Evolutionary conservation across 306 rosid genomes (phyloP), one percentile per base, ranked within the genome.

Genomic region (Dalbergia cochinchinensis): DNA sequence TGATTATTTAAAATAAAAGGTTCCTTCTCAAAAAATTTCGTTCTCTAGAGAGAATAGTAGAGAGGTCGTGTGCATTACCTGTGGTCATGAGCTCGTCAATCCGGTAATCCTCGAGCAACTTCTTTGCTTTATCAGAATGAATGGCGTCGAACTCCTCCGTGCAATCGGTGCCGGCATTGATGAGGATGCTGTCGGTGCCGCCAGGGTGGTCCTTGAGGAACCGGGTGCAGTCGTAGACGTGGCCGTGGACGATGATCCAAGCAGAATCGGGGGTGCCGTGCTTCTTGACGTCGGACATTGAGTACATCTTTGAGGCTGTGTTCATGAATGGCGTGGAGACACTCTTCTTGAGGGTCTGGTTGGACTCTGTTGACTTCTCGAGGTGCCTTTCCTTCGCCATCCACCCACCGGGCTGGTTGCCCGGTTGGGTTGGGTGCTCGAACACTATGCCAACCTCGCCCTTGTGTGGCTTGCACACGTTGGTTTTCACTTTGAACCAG

Each of bases 71-170:
- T 37, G 5, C 41, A 37, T 13, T 53, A 53, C 58, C 58, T 0
- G 85, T 79, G 45, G 97, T 83, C 31, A 91, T 67, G 51, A 94
- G 78, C 81, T 92, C 97, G 0, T 96, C 98, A 0, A 94, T 91
- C 13, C 90, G 31, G 69, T 86, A 91, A 3, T 87, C 92, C 37
- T 94, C 91, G 5, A 94, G 89, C 86, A 91, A 73, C 48, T 87
- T 89, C 83, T 90, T 94, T 11, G 99, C 99, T 55, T 91, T 94
- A 73, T 90, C 95, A 3, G 99, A 94, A 58, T 94, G 99, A 59
- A 94, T 94, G 58, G 97, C 95, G 4, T 94, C 97, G 12, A 94
- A 94, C 50, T 92, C 99, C 51, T 94, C 99, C 0, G 99, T 92
- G 79, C 95, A 91, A 79, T 94, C 99, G 0, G 97, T 86, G 60